A percentile compares a stretch with the other conserved stretches of the same genome.
Evolutionary conservation across 495 filamentous ascomycete genomes (phyloP).

Genomic region (Polyplosphaeria fusca): DNA sequence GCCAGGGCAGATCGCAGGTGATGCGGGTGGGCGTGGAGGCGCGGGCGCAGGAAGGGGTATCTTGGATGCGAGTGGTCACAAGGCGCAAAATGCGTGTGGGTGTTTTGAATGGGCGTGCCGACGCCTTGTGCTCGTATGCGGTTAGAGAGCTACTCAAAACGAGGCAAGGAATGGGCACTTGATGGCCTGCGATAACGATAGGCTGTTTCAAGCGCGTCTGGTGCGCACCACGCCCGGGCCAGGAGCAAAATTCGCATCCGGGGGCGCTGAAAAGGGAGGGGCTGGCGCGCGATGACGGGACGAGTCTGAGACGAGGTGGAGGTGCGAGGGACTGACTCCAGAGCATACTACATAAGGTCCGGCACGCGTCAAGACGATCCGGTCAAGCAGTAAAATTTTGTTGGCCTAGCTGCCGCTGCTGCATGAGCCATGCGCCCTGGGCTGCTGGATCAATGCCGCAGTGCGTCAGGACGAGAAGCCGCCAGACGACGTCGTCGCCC

Average conservation of each 20-base stretch:
- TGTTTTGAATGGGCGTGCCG: constrained; percentile 14
- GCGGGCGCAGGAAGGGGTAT: background rate
- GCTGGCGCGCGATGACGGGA: constrained; percentile 12
- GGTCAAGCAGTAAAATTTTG: constrained; percentile 24
- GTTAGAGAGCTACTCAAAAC: constrained; percentile 15
- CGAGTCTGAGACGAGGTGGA: background rate
- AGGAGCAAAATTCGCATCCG: constrained; percentile 15
- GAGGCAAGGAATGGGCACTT: constrained; percentile 22
- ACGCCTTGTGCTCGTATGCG: background rate
- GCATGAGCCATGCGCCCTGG: constrained; percentile 13
- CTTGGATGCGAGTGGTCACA: constrained; percentile 26
- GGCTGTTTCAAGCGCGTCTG: constrained; percentile 19
- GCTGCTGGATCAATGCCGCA: constrained; percentile 13
- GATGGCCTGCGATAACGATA: constrained; percentile 28
- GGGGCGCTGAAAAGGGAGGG: constrained; percentile 16
- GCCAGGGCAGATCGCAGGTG: constrained; percentile 3
- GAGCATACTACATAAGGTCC: background rate
- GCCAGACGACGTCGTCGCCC: background rate
- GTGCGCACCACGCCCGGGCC: constrained; percentile 26
- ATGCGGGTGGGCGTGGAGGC: background rate
- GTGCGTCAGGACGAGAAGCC: constrained; percentile 1
- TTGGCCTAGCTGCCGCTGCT: constrained; percentile 32
- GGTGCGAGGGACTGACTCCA: constrained; percentile 16
- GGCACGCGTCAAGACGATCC: constrained; percentile 15
- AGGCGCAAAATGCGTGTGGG: constrained; percentile 16